A percentile compares a stretch with the other conserved stretches of the same genome.
These are phyloP conservation scores for Lotus japonicus DNA, from an alignment of 306 rosid species.

Conservation along the genomic window DNA sequence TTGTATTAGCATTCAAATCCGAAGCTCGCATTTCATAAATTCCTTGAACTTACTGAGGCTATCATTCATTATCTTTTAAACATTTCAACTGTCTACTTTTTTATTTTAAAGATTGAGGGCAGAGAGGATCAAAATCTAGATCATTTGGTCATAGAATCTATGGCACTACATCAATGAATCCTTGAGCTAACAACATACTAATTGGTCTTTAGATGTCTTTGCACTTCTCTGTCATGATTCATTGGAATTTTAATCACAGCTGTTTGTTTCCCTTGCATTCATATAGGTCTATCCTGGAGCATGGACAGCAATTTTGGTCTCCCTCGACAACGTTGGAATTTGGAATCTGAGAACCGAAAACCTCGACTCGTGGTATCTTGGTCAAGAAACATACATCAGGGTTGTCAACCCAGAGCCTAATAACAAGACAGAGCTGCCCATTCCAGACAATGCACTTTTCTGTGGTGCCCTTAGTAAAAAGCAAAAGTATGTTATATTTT, in stretches of 20 bases:
- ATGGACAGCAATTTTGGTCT: constrained; percentile 84
- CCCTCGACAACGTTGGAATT: constrained; percentile 87
- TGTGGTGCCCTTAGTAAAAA: constrained; percentile 68
- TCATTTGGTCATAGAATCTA: not conserved
- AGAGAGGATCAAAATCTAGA: too few species aligned
- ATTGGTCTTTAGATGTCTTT: not conserved
- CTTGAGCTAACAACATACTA: not conserved
- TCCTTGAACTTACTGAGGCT: not conserved
- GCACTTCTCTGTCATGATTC: not conserved
- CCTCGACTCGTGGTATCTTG: constrained; percentile 94
- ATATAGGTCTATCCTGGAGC: constrained; percentile 92
- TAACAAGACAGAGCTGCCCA: constrained; percentile 83
- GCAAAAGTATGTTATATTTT: constrained; percentile 56
- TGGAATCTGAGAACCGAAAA: constrained; percentile 93
- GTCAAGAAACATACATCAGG: constrained; percentile 88
- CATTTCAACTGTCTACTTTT: not conserved
- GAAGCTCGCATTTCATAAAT: too few species aligned
- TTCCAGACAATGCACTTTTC: constrained; percentile 77
- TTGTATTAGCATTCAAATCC: too few species aligned
- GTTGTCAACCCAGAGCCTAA: constrained; percentile 83
- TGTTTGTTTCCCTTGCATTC: constrained; percentile 1
- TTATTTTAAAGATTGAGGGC: too few species aligned
- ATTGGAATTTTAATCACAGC: not conserved
- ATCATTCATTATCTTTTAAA: not conserved
- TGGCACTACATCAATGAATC: not conserved